A percentile compares a stretch with the other conserved stretches of the same genome.
These are phyloP conservation scores for Strigomonas galati DNA, from an alignment of 208 protist genomes.

Conservation along the genomic window DNA sequence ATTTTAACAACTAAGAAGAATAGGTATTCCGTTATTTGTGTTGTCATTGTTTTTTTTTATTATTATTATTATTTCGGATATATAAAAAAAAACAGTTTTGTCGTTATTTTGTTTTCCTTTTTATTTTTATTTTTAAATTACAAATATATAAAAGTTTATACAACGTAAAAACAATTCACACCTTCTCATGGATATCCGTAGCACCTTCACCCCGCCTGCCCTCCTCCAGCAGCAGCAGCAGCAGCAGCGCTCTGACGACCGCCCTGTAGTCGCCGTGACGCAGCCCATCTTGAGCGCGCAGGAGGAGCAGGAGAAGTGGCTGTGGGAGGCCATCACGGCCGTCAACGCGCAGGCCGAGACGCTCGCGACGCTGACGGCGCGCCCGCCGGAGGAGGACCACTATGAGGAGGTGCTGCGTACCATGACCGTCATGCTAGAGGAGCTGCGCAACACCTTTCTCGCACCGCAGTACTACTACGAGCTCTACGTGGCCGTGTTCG, in stretches of 20 bases:
- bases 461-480: constrained; percentile 98
- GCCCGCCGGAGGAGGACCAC: constrained; percentile 15
- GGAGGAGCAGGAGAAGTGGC: constrained; percentile 92
- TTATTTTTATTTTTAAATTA: constrained; percentile 10
- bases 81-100: not conserved
- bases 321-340: constrained; percentile 64
- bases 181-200: not conserved
- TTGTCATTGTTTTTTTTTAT: constrained; percentile 16
- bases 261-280: constrained; percentile 43
- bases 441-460: constrained; percentile 94
- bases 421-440: constrained; percentile 89
- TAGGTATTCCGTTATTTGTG: not conserved
- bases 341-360: constrained; percentile 73
- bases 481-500: constrained; percentile 94
- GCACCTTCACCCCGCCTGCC: too few relatives aligned
- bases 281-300: constrained; percentile 64
- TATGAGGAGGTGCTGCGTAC: constrained; percentile 20
- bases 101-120: constrained; percentile 15
- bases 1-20: too few relatives aligned
- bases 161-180: not conserved
- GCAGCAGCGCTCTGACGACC: not conserved
- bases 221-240: not conserved
- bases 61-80: constrained; percentile 11
- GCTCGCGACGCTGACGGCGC: constrained; percentile 66
- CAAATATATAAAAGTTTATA: not conserved